Percentiles rank a stretch among this genome's conserved stretches.
These are phyloP conservation scores for Abrus pulchellus DNA, from an alignment of 306 rosid genomes.

Conservation along the genomic window DNA sequence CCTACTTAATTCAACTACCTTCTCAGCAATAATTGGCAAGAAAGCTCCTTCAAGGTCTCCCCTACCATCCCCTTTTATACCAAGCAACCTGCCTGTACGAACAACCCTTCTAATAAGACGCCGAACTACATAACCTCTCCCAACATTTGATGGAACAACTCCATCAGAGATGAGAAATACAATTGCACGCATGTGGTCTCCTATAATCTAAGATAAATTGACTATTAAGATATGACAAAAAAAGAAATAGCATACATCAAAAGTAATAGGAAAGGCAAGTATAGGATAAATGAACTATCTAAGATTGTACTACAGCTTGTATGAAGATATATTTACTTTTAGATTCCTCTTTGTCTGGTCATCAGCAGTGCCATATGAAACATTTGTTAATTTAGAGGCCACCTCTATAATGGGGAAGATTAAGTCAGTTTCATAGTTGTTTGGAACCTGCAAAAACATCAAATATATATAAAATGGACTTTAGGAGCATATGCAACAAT, in stretches of 20 bases:
- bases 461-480: conserved; percentile 39
- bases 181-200: conserved; percentile 97
- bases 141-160: conserved; percentile 89
- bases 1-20: conserved; percentile 83
- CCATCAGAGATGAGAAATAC: conserved; percentile 95
- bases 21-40: conserved; percentile 83
- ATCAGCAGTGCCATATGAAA: conserved; percentile 73
- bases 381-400: conserved; percentile 77
- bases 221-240: not conserved
- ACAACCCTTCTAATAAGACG: conserved; percentile 94
- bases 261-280: conserved; percentile 13
- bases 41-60: conserved; percentile 90
- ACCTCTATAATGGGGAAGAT: conserved; percentile 91
- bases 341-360: conserved; percentile 73
- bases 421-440: conserved; percentile 94
- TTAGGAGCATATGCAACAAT: conserved; percentile 41
- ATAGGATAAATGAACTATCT: conserved; percentile 29
- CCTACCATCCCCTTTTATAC: conserved; percentile 83
- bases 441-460: conserved; percentile 79
- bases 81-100: conserved; percentile 94
- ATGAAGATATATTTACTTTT: conserved; percentile 69
- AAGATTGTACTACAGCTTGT: conserved; percentile 37
- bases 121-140: conserved; percentile 92
- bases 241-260: conserved; percentile 28
- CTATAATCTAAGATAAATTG: conserved; percentile 71